Evolutionary conservation across 768 basidiomycete genomes (phyloP), one percentile per base, ranked within the genome.

Genomic region (Collybiopsis confluens): DNA sequence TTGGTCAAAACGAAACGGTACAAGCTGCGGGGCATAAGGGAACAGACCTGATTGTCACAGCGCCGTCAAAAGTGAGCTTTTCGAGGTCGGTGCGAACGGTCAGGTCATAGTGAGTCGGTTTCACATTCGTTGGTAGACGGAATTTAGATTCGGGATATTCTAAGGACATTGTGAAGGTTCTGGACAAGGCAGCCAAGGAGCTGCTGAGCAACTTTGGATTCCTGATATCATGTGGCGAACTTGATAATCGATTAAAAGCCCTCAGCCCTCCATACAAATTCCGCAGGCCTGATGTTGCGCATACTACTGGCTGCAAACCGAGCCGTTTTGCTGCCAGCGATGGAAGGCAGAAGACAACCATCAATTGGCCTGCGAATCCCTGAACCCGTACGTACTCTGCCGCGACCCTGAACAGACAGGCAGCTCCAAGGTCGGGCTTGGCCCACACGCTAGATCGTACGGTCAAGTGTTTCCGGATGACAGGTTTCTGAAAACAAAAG

Each of bases 1-100:
- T 13, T 4, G 18, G 20, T 10, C 3, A 23, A 30, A 43, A 45
- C 26, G n/a, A 8, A 15, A 37, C 23, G 37, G n/a, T n/a, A n/a
- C n/a, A n/a, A n/a, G n/a, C n/a, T n/a, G n/a, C n/a, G n/a, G n/a
- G n/a, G n/a, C n/a, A n/a, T n/a, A n/a, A n/a, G n/a, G n/a, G n/a
- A 21, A 53, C 43, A 20, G 23, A 53, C 52, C 43, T 53, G 57
- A 82, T 74, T 58, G 73, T 73, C 41, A 78, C 82, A 15, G 74
- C 67, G 33, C 88, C 88, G 26, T 75, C 65, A 65, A 86, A 90
- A 15, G 69, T 74, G 52, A 78, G 70, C n/a, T 69, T 70, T 41
- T 78, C 70, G 45, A 90, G 76, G 60, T 90, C 84, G 4, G 83
- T 85, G 58, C 74, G 73, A 60, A 86, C 63, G 41, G 73, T 76